A percentile compares a stretch with the other conserved stretches of the same genome.
Evolutionary conservation across 2,329 filamentous ascomycete species (phyloP).

Genomic region (Fusarium sp.): DNA sequence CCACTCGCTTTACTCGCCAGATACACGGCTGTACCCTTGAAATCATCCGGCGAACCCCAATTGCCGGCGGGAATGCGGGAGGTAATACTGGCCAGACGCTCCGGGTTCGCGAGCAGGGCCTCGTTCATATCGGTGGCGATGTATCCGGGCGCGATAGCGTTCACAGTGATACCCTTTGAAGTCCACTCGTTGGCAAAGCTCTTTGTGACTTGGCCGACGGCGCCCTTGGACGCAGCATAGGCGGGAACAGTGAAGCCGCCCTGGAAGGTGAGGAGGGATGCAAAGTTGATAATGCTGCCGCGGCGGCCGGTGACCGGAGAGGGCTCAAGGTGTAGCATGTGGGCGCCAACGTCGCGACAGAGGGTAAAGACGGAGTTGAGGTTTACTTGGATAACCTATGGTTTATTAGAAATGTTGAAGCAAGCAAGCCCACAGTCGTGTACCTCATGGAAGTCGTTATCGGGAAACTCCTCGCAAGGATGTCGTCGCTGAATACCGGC

Average conservation of each 20-base stretch:
- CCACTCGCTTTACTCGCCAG: constrained; percentile 78
- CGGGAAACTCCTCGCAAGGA: constrained; percentile 77
- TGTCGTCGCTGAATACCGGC: constrained; percentile 86
- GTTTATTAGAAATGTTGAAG: constrained; percentile 2
- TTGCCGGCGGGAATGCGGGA: constrained; percentile 83
- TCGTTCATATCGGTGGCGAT: constrained; percentile 95
- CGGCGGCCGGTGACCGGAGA: constrained; percentile 61
- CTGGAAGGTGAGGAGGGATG: constrained; percentile 82
- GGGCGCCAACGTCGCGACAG: constrained; percentile 78
- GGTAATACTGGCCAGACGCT: constrained; percentile 76
- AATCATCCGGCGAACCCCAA: constrained; percentile 87
- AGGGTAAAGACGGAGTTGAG: constrained; percentile 82
- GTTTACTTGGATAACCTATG: constrained; percentile 83
- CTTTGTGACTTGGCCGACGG: constrained; percentile 85
- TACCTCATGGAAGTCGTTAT: constrained; percentile 77
- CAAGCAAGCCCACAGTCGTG: not conserved
- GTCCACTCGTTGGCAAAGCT: constrained; percentile 89
- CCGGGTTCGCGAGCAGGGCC: constrained; percentile 77
- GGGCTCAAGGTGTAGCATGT: constrained; percentile 72
- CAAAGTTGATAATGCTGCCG: constrained; percentile 85
- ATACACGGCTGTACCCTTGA: constrained; percentile 83
- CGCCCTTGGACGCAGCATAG: constrained; percentile 87
- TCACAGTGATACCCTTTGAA: constrained; percentile 80
- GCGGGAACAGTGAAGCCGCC: constrained; percentile 89
- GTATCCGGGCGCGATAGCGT: constrained; percentile 89